A percentile compares a stretch with the other conserved stretches of the same genome.
phyloP scores from a whole-genome alignment of 2,329 filamentous ascomycete genomes.

The Aspergillaceae sp. region DNA sequence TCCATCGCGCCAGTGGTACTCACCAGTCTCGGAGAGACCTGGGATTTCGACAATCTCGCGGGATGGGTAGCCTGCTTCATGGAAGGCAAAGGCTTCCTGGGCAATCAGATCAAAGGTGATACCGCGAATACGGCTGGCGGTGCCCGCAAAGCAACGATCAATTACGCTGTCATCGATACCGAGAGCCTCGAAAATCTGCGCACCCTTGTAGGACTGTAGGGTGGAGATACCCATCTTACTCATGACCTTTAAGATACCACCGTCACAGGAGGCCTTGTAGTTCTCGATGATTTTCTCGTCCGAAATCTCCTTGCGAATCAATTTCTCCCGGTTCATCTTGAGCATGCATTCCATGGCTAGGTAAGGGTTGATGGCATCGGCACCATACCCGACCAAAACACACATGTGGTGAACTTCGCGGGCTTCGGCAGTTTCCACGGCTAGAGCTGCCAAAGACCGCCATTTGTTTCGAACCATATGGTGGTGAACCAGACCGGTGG shows the following conservation, averaged over 20 bases:
- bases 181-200: conserved; percentile 94
- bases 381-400: conserved; percentile 92
- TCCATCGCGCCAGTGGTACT: conserved; percentile 97
- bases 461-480: conserved; percentile 93
- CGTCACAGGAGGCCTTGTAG: conserved; percentile 94
- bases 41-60: conserved; percentile 66
- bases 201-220: conserved; percentile 91
- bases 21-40: conserved; percentile 82
- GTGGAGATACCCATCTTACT: conserved; percentile 99
- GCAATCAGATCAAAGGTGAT: conserved; percentile 90
- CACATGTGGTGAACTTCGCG: conserved; percentile 98
- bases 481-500: conserved; percentile 89
- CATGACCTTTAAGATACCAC: conserved; percentile 97
- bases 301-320: conserved; percentile 81
- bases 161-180: conserved; percentile 88
- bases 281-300: conserved; percentile 81
- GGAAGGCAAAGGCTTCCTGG: conserved; percentile 87
- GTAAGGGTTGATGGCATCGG: conserved; percentile 89
- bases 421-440: conserved; percentile 89
- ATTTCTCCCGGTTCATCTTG: conserved; percentile 87
- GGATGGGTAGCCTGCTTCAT: conserved; percentile 84
- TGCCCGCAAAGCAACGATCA: conserved; percentile 89
- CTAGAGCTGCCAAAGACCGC: conserved; percentile 76
- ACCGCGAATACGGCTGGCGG: conserved; percentile 87
- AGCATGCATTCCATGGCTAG: conserved; percentile 92